Evolutionary conservation across 805 yeast species (phyloP), one percentile per base, ranked within the genome.

Genomic region (Kazachstania martiniae): DNA sequence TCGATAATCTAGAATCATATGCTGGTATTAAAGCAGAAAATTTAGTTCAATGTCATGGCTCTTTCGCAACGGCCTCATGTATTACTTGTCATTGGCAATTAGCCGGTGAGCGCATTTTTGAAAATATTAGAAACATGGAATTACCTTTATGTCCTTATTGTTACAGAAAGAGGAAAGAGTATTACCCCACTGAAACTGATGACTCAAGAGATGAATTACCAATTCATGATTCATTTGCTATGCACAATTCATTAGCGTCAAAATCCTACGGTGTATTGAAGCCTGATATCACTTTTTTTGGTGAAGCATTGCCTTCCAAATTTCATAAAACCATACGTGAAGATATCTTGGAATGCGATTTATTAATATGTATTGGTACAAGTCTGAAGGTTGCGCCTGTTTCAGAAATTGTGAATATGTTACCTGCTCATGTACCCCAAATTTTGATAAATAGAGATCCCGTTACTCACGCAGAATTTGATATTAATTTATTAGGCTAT

Each of bases 311-410:
- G 36, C 95, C 95, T 1, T 63, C 64, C 10, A 56, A 65, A 29
- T 86, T 78, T 49, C 87, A 84, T 44, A 66, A 68, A 28, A 53
- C 62, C 19, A 68, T 77, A 18, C 61, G 63, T 26, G 65, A 67
- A 27, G 95, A 87, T 50, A 63, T 77, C 5, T 45, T 57, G 13
- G 62, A 69, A 26, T 83, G 94, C 56, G 96, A 87, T 55, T 61
- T 86, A 34, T 60, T 87, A 28, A 66, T 86, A 4, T 80, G 94
- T 53, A 77, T 86, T 22, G 96, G 96, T 12, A 86, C 96, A 0
- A 85, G 95, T 14, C 65, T 86, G 42, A 83, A 86, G 50, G 96
- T 86, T 16, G 85, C 93, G 0, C 96, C 96, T 0, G 95, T 87
- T 4, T 75, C 85, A 33, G 86, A 83, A 33, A 82, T 86, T 36